Conservation (phyloP, 148 eudicot genomes). For the Fallopia convolvulus region DNA sequence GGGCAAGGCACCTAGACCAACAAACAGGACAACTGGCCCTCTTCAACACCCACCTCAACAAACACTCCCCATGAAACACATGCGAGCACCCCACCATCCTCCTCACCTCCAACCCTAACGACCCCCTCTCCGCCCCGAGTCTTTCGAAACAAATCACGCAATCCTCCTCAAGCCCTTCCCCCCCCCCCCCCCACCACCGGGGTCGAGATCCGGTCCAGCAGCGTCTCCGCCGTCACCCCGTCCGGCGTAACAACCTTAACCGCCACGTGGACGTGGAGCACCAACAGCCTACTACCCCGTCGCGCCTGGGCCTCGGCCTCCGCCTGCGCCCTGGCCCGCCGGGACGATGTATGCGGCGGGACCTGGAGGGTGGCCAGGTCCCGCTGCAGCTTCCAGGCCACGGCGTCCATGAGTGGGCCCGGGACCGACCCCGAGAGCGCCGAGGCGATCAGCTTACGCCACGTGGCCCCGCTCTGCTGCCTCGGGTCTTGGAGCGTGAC, state of each 20-base stretch:
- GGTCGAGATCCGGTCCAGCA: neutral
- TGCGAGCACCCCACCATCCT: conserved; percentile 4
- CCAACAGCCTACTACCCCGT: neutral
- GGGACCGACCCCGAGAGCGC: neutral
- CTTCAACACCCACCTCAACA: conserved; percentile 5
- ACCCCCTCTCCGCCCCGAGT: neutral
- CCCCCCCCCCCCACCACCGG: neutral
- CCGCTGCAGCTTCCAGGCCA: conserved; percentile 11
- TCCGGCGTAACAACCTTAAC: conserved; percentile 6
- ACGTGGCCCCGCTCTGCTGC: neutral
- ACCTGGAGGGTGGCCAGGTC: neutral
- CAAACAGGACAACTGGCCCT: conserved; percentile 9
- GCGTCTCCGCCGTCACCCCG: neutral
- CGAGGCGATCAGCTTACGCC: neutral
- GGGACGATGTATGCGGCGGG: neutral
- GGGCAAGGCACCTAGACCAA: conserved; percentile 1
- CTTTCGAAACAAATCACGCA: conserved; percentile 2
- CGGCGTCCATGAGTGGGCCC: neutral
- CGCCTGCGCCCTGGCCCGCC: too few species aligned
- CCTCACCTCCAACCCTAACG: neutral
- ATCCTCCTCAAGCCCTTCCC: neutral
- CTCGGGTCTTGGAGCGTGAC: neutral
- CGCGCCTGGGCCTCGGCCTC: too few species aligned
- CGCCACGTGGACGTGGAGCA: neutral
- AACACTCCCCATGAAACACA: conserved; percentile 3